These are phyloP conservation scores for Xylariaceae sp. DNA, from an alignment of 2,329 filamentous ascomycete species.

Conservation along the genomic window DNA sequence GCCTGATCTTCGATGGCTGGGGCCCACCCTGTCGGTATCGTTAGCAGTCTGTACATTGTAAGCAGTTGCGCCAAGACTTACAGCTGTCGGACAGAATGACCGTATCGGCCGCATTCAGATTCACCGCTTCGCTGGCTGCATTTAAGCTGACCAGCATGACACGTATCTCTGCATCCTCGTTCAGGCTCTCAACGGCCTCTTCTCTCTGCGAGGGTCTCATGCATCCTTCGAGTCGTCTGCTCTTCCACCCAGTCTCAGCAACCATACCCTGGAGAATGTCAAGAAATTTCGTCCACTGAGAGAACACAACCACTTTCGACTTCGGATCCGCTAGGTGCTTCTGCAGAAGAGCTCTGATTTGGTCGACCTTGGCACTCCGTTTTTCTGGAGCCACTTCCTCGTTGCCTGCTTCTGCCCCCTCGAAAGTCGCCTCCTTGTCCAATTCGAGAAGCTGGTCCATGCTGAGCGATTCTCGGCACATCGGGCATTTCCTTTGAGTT, in stretches of 20 bases:
- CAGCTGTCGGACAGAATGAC: conserved; percentile 76
- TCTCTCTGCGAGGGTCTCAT: conserved; percentile 70
- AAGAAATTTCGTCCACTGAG: conserved; percentile 70
- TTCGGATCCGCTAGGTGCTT: conserved; percentile 56
- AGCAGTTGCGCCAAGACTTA: conserved; percentile 25
- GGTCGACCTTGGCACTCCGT: conserved; percentile 76
- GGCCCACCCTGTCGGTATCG: conserved; percentile 59
- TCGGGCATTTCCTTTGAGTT: conserved; percentile 71
- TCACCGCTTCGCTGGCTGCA: conserved; percentile 79
- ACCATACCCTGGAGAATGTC: conserved; percentile 66
- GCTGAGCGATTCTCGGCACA: conserved; percentile 56
- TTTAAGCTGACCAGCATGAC: conserved; percentile 76
- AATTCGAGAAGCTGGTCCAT: neutral
- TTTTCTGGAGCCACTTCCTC: conserved; percentile 50
- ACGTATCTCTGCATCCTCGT: conserved; percentile 57
- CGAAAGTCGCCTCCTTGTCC: conserved; percentile 10
- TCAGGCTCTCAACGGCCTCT: conserved; percentile 58
- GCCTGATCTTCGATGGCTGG: conserved; percentile 91
- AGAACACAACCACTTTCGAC: conserved; percentile 68
- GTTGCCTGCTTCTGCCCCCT: neutral
- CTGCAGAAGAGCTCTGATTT: conserved; percentile 65
- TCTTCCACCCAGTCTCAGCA: conserved; percentile 50
- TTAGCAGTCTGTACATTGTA: conserved; percentile 8
- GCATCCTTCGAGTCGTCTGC: conserved; percentile 69
- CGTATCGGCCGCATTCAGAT: conserved; percentile 78